These are phyloP conservation scores for Artemisia tridentata DNA, from an alignment of 129 eudicot species.

Conservation along the genomic window DNA sequence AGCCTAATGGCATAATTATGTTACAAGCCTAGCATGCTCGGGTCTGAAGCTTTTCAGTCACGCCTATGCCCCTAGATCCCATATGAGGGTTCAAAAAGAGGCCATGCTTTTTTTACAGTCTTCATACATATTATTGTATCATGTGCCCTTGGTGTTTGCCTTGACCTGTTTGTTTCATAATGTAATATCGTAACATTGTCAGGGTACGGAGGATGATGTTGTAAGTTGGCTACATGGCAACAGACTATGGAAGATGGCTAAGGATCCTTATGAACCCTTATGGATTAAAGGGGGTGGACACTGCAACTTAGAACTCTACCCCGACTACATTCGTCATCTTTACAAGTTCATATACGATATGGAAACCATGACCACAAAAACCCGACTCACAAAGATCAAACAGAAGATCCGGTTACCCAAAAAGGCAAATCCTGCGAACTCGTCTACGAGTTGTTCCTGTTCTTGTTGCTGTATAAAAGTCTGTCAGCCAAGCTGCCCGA, in stretches of 20 bases:
- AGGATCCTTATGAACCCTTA: slow-evolving; percentile 90
- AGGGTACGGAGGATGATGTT: slow-evolving; percentile 97
- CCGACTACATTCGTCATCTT: slow-evolving; percentile 90
- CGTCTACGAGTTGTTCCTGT: slow-evolving; percentile 22
- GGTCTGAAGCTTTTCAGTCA: not conserved
- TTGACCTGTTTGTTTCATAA: slow-evolving; percentile 2
- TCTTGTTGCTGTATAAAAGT: slow-evolving; percentile 47
- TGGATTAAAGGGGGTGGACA: slow-evolving; percentile 99
- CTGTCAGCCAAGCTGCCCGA: slow-evolving; percentile 45
- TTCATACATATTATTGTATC: not conserved
- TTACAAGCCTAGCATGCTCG: too few species aligned
- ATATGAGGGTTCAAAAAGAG: too few species aligned
- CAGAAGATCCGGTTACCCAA: slow-evolving; percentile 38
- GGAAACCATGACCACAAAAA: slow-evolving; percentile 79
- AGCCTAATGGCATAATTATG: too few species aligned
- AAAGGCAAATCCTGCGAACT: slow-evolving; percentile 22
- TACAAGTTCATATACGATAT: slow-evolving; percentile 72
- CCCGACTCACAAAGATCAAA: slow-evolving; percentile 64
- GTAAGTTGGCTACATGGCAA: slow-evolving; percentile 87
- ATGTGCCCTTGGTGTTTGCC: not conserved
- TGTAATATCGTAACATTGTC: slow-evolving; percentile 23
- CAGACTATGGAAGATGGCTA: slow-evolving; percentile 70
- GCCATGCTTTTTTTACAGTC: not conserved
- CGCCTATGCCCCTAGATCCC: not conserved
- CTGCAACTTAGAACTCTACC: slow-evolving; percentile 93